Percentiles rank a stretch among this genome's conserved stretches.
phyloP scores from a whole-genome alignment of 2,329 filamentous ascomycete genomes.

The Ampelomyces quisqualis region DNA sequence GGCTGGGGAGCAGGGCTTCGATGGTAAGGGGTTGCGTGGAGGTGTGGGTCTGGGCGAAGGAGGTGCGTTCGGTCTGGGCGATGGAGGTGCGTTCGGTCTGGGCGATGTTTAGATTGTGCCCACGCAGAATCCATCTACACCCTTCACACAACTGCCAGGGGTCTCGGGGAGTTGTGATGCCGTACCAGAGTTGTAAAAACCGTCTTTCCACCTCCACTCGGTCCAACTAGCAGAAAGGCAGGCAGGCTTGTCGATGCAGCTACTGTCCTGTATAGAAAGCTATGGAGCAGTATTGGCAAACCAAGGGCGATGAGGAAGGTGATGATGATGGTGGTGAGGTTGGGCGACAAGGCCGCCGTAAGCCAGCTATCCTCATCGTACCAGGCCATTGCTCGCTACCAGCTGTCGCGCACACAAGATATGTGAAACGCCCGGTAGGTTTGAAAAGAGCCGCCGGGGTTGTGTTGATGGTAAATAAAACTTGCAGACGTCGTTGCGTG shows the following conservation, averaged over 20 bases:
- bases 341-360: slow-evolving; percentile 50
- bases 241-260: slow-evolving; percentile 66
- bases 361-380: slow-evolving; percentile 47
- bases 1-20: slow-evolving; percentile 59
- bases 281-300: slow-evolving; percentile 75
- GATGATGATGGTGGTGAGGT: slow-evolving; percentile 58
- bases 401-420: not conserved
- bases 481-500: slow-evolving; percentile 2
- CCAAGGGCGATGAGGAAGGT: slow-evolving; percentile 70
- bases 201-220: slow-evolving; percentile 83
- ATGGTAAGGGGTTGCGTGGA: slow-evolving; percentile 52
- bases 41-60: slow-evolving; percentile 55
- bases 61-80: slow-evolving; percentile 58
- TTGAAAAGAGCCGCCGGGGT: too few species aligned
- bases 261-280: slow-evolving; percentile 67
- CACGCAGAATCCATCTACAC: too few species aligned
- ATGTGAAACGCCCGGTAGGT: too few species aligned
- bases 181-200: slow-evolving; percentile 75
- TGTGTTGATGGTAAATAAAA: slow-evolving; percentile 2
- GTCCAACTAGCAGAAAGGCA: slow-evolving; percentile 77
- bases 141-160: too few species aligned
- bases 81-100: slow-evolving; percentile 1
- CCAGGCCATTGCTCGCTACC: slow-evolving; percentile 39
- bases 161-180: not conserved
- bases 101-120: too few species aligned